Conservation (phyloP, 331 rosid genomes). For the Pyrus hybrid region DNA sequence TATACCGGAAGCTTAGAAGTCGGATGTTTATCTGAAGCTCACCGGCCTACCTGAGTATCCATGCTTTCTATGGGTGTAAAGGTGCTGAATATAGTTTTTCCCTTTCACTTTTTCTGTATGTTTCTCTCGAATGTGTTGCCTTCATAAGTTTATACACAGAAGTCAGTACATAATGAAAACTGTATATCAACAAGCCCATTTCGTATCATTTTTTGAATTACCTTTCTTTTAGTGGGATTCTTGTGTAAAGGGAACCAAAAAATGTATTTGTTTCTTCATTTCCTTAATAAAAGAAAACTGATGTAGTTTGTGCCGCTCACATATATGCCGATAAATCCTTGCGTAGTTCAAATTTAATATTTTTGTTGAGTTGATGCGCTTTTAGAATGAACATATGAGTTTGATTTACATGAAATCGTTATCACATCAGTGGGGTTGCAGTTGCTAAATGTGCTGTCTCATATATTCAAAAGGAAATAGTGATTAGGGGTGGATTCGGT, state of each 20-base stretch:
- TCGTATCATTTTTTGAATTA: not conserved
- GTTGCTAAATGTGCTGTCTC: not conserved
- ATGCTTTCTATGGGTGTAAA: conserved; percentile 6
- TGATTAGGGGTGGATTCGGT: not conserved
- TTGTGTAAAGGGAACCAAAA: not conserved
- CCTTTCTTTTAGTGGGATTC: not conserved
- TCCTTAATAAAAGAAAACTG: not conserved
- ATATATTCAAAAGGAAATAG: not conserved
- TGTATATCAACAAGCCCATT: conserved; percentile 27
- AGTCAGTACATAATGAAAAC: conserved; percentile 10
- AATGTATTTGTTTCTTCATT: not conserved
- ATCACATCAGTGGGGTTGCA: not conserved
- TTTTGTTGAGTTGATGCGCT: not conserved
- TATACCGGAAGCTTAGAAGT: conserved; percentile 55
- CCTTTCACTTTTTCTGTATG: not conserved
- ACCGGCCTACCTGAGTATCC: not conserved
- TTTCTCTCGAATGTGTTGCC: conserved; percentile 4
- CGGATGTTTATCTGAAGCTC: conserved; percentile 13
- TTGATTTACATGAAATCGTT: not conserved
- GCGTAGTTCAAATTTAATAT: not conserved
- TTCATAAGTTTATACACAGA: not conserved
- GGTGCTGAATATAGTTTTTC: not conserved
- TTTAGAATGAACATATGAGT: not conserved
- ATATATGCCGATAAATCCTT: not conserved
- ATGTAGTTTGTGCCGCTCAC: not conserved